A percentile compares a stretch with the other conserved stretches of the same genome.
These are phyloP conservation scores for Rubia peregrina DNA, from an alignment of 305 asterid genomes.

Conservation along the genomic window DNA sequence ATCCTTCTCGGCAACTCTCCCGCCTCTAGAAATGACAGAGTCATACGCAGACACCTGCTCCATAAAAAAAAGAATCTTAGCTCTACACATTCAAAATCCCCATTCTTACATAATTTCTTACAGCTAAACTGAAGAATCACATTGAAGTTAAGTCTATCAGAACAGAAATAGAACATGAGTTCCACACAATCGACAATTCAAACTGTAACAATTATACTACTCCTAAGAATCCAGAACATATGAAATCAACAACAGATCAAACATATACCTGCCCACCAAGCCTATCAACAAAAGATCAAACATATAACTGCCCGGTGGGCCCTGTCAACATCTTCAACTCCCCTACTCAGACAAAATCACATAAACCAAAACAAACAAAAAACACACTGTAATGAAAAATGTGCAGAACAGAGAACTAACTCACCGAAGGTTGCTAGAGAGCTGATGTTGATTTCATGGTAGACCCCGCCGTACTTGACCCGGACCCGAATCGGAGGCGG, in stretches of 20 bases:
- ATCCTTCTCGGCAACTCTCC: constrained; percentile 64
- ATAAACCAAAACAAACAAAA: neutral
- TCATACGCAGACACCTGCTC: constrained; percentile 67
- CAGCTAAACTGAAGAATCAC: too few species aligned
- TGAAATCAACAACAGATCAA: neutral
- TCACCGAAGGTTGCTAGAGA: constrained; percentile 81
- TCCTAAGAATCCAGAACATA: neutral
- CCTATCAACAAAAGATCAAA: constrained; percentile 17
- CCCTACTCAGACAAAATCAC: constrained; percentile 29
- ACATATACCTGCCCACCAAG: constrained; percentile 60
- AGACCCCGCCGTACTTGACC: constrained; percentile 68
- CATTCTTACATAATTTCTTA: neutral
- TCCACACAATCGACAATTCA: neutral
- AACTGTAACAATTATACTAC: neutral
- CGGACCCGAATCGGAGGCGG: constrained; percentile 73
- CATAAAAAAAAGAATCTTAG: constrained; percentile 9
- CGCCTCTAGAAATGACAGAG: constrained; percentile 58
- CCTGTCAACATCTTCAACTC: constrained; percentile 89
- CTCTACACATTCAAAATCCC: neutral
- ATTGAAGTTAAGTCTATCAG: neutral
- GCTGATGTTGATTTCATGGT: constrained; percentile 65
- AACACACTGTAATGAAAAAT: neutral
- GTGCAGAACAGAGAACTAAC: neutral
- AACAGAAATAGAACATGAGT: constrained; percentile 5
- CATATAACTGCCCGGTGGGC: constrained; percentile 61